Base-by-base conservation (phyloP, 768 basidiomycete species). In the Russula abietina region DNA sequence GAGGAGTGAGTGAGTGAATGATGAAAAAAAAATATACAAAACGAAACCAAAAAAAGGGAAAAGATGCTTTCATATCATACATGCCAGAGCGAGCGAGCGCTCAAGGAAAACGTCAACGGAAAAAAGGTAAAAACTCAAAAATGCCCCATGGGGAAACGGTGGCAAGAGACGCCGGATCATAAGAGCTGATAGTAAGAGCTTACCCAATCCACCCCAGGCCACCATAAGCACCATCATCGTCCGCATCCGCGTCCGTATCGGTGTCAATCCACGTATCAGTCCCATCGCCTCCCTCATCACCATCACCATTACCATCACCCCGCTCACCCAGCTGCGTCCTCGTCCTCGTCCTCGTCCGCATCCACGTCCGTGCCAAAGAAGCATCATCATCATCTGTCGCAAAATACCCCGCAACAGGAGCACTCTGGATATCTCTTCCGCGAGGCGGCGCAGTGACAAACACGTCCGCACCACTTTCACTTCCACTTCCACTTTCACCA, bases 251-350 rank as follows among this genome's bases (percentile, higher is more conserved):
- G 39, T 67, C 67, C 11, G 57, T 59, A 32, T 67, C 67, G n/a
- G 67, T 67, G 41, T 66, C 65, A 16, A 66, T 62, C 65, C 65
- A 66, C 57, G 45, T 57, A 14, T 63, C 64, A 24, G 33, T 22
- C 9, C n/a, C n/a, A 45, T 9, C n/a, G 9, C n/a, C n/a, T 11
- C 43, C 43, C n/a, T 45, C 43, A 45, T 39, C 46, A 10, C 9
- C 43, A 4, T 45, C 12, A 38, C 14, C n/a, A 4, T 19, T n/a
- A 4, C n/a, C n/a, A 45, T 30, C 46, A 5, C 28, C 54, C 14
- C 4, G 12, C 19, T 45, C 41, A 4, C 17, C 36, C 49, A 6
- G 38, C 38, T 16, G 38, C 38, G 38, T 38, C 38, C 38, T 4
- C 4, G 14, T 26, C 38, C n/a, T n/a, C n/a, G n/a, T n/a, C n/a